Evolutionary conservation across 2,329 filamentous ascomycete species (phyloP), one percentile per base, ranked within the genome.

Genomic region (Sporothrix curviconia): DNA sequence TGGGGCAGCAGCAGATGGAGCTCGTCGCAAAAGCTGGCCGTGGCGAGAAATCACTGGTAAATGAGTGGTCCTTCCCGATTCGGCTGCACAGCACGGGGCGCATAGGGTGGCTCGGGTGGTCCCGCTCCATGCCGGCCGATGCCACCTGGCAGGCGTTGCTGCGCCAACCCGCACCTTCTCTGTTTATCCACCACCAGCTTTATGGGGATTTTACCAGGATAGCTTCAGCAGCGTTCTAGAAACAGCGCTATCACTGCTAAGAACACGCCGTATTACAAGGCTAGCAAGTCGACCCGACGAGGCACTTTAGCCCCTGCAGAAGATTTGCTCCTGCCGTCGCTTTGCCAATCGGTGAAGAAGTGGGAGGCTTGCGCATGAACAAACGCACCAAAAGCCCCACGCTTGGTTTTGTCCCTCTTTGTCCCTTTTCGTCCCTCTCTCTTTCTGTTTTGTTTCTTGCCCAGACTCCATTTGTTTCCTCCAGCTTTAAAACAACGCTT

Each of bases 81-180:
- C 12, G 34, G 32, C 9, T 9, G 14, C 19, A 17, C 32, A n/a
- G 25, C 37, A 34, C 15, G 15, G 40, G 53, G 19, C 22, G 32
- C 24, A n/a, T n/a, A n/a, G n/a, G n/a, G n/a, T n/a, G n/a, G n/a
- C n/a, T n/a, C 22, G 15, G 30, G 55, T 57, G 55, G 28, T 30
- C 24, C 36, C 8, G 39, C 55, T 37, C 46, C 55, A 51, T 50
- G 30, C 37, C 44, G 46, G 39, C 25, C 55, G 7, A 51, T 60
- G 58, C 58, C 55, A 47, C 43, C 55, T 55, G 50, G 19, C 30
- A 24, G 57, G 12, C 32, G 61, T 61, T 62, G 61, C 61, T 43
- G 15, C 11, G 57, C 56, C 52, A 62, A 62, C 61, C 24, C 2
- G 39, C 32, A 50, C 22, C 55, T 46, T 37, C 55, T 55, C 42